These are phyloP conservation scores for Solanum hybrid DNA, from an alignment of 305 asterid species.

Conservation along the genomic window DNA sequence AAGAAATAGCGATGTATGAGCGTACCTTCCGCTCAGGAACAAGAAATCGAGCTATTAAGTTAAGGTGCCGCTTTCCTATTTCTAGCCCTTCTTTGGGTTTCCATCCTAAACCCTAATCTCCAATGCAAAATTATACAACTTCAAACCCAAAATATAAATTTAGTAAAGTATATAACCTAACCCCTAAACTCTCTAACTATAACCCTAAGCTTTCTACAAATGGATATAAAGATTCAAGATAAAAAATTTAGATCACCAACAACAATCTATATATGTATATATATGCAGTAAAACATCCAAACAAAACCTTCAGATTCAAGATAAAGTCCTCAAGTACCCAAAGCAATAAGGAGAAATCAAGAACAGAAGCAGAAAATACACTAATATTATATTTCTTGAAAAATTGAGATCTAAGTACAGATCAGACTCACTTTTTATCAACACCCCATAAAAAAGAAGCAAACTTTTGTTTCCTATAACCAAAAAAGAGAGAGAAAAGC, in stretches of 20 bases:
- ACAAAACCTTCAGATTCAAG: not conserved
- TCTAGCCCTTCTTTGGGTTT: not conserved
- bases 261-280: not conserved
- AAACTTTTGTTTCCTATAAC: not conserved
- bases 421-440: not conserved
- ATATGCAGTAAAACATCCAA: not conserved
- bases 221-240: not conserved
- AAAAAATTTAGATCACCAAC: not conserved
- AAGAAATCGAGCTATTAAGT: not conserved
- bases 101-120: not conserved
- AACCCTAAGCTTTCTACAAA: not conserved
- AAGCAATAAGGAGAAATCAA: not conserved
- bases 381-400: not conserved
- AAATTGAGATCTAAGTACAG: not conserved
- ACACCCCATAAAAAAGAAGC: not conserved
- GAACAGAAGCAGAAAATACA: not conserved
- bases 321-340: not conserved
- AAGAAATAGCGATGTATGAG: not conserved
- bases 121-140: not conserved
- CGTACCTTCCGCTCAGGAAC: not conserved
- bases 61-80: not conserved
- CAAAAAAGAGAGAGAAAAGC: not conserved
- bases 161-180: not conserved
- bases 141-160: not conserved
- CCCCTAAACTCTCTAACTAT: not conserved